Conservation (phyloP, 2,329 filamentous ascomycete species). For the Epichloe bromicola region DNA sequence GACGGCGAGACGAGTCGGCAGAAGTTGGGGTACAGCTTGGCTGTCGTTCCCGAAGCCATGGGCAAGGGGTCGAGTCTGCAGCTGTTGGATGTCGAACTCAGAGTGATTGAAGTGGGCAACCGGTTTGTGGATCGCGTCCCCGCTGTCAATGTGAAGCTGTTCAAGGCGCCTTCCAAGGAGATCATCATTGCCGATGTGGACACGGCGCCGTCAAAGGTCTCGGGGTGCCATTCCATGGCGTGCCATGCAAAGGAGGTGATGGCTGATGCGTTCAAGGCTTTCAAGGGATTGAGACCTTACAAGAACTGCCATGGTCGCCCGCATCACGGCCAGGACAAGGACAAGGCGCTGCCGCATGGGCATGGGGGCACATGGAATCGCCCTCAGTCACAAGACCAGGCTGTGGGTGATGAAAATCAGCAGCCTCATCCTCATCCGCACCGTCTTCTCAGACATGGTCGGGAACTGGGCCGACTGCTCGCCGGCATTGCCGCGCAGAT, state of each 20-base stretch:
- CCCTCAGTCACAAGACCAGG: constrained; percentile 9
- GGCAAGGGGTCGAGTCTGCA: constrained; percentile 39
- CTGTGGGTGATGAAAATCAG: constrained; percentile 1
- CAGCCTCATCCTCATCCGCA: constrained; percentile 7
- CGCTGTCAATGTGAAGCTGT: constrained; percentile 44
- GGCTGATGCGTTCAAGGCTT: constrained; percentile 14
- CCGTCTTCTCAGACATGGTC: constrained; percentile 13
- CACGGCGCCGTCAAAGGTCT: constrained; percentile 17
- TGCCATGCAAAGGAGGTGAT: constrained; percentile 31
- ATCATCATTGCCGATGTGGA: constrained; percentile 40
- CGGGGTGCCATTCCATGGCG: constrained; percentile 35
- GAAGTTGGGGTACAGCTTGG: constrained; percentile 37
- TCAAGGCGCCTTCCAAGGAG: constrained; percentile 43
- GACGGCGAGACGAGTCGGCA: constrained; percentile 21
- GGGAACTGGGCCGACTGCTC: constrained; percentile 32
- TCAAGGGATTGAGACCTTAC: constrained; percentile 13
- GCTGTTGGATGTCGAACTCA: constrained; percentile 40
- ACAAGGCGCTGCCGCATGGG: constrained; percentile 3
- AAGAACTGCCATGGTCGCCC: constrained; percentile 13
- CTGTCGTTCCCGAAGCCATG: constrained; percentile 28
- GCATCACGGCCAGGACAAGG: constrained; percentile 5
- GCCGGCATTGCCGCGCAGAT: constrained; percentile 48
- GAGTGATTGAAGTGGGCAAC: constrained; percentile 46
- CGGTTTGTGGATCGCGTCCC: constrained; percentile 41
- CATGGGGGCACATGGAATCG: constrained; percentile 5